A percentile compares a stretch with the other conserved stretches of the same genome.
Evolutionary conservation across 495 filamentous ascomycete genomes (phyloP).

Genomic region (Podospora tetraspora): DNA sequence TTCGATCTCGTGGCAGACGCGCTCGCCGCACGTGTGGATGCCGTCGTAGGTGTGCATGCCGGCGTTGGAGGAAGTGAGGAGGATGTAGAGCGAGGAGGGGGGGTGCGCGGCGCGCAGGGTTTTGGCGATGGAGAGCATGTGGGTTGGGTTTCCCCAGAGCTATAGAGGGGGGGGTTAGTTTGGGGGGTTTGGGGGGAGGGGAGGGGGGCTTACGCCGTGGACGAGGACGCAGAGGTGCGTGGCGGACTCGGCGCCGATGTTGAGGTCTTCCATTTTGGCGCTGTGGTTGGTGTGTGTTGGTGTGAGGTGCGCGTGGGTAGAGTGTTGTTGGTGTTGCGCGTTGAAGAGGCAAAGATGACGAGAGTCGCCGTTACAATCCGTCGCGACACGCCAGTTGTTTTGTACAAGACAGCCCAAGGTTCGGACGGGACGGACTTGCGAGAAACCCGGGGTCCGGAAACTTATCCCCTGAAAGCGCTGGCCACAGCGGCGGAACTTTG

Average conservation of each 20-base stretch:
- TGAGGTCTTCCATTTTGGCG: conserved; percentile 27
- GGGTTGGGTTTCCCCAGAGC: conserved; percentile 90
- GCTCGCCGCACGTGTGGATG: conserved; percentile 84
- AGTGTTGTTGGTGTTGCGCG: background rate
- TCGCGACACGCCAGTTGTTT: background rate
- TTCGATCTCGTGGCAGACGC: conserved; percentile 83
- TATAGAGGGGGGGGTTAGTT: conserved; percentile 26
- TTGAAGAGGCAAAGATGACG: background rate
- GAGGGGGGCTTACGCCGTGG: conserved; percentile 62
- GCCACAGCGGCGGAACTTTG: background rate
- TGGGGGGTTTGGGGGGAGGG: conserved; percentile 1
- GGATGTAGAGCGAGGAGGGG: conserved; percentile 62
- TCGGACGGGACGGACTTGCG: background rate
- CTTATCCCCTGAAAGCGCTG: background rate
- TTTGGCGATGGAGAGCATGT: conserved; percentile 67
- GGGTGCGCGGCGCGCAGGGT: conserved; percentile 60
- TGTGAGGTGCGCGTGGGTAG: background rate
- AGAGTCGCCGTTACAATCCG: background rate
- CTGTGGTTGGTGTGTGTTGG: background rate
- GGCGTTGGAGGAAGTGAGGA: conserved; percentile 71
- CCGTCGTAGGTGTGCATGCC: conserved; percentile 91
- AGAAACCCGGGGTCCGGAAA: background rate
- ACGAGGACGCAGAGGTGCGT: conserved; percentile 91
- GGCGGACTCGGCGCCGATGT: conserved; percentile 34
- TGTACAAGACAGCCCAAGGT: background rate